A percentile compares a stretch with the other conserved stretches of the same genome.
These are phyloP conservation scores for Phytopythium vexans DNA, from an alignment of 352 stramenopile genomes.

Conservation along the genomic window DNA sequence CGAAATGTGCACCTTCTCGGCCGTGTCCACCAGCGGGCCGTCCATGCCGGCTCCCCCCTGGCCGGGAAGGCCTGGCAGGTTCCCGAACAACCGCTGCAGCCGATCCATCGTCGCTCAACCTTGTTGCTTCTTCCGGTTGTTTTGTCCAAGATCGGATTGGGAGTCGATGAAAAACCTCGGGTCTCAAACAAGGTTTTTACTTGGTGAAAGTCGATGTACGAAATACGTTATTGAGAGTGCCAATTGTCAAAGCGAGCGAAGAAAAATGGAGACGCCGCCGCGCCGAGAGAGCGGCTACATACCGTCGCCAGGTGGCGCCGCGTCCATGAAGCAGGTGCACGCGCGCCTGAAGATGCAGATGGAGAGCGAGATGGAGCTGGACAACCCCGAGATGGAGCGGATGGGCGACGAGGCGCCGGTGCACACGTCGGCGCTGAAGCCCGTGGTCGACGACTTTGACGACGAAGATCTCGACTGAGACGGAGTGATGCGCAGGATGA, in stretches of 20 bases:
- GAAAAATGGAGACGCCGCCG: constrained; percentile 66
- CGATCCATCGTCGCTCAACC: constrained; percentile 56
- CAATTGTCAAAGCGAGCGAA: background rate
- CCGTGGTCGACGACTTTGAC: constrained; percentile 70
- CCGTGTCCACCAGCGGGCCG: constrained; percentile 93
- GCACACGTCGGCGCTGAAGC: constrained; percentile 50
- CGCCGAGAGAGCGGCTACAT: constrained; percentile 5
- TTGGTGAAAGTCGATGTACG: background rate
- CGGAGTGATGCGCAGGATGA: background rate
- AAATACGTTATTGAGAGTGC: no score
- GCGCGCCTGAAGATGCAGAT: constrained; percentile 73
- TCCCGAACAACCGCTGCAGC: constrained; percentile 84
- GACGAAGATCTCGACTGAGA: constrained; percentile 71
- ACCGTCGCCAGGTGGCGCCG: no score
- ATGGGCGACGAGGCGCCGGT: constrained; percentile 64
- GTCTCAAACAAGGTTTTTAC: background rate
- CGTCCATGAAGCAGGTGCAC: constrained; percentile 44
- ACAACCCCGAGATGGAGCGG: constrained; percentile 55
- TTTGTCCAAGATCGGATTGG: constrained; percentile 18
- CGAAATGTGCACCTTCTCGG: constrained; percentile 99
- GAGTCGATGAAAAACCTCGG: background rate
- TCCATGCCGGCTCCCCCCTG: constrained; percentile 79
- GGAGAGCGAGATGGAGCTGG: constrained; percentile 60
- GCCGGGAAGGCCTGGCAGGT: constrained; percentile 70
- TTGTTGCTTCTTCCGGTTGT: constrained; percentile 14